A percentile compares a stretch with the other conserved stretches of the same genome.
Conservation (phyloP, 2,329 filamentous ascomycete species). For the Aureobasidium pullulans region DNA sequence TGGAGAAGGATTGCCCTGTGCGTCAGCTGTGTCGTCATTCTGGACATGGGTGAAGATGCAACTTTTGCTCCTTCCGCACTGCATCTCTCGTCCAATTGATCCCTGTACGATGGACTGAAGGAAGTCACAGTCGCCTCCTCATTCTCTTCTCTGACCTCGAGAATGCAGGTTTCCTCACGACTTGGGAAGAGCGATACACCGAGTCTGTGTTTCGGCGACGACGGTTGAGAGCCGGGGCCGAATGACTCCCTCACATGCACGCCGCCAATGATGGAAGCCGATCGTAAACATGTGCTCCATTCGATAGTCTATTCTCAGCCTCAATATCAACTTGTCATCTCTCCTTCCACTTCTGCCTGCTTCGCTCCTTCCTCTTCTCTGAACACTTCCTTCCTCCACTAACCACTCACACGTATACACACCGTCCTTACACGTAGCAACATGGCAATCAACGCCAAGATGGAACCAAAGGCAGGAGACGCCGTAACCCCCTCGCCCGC, state of each 20-base stretch:
- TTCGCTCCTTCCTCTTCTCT: background rate
- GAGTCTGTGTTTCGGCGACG: background rate
- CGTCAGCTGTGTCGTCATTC: slow-evolving; percentile 1
- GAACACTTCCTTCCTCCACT: background rate
- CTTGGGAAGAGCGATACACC: background rate
- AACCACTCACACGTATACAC: background rate
- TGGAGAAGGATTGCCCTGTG: background rate
- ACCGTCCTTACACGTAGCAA: background rate
- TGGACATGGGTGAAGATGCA: background rate
- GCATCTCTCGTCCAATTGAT: background rate
- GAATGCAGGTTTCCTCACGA: background rate
- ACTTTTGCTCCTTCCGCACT: background rate
- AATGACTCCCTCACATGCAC: background rate
- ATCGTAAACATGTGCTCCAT: slow-evolving; percentile 9
- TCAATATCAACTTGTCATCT: background rate
- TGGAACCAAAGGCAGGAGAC: slow-evolving; percentile 12
- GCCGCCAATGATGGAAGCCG: background rate
- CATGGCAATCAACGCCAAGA: slow-evolving; percentile 16
- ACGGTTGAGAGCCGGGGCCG: slow-evolving; percentile 7
- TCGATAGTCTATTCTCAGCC: background rate
- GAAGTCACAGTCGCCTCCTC: background rate
- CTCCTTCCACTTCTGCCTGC: background rate
- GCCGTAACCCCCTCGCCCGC: background rate
- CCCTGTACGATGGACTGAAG: background rate
- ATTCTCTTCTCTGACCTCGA: too few species aligned